Percentiles rank a stretch among this genome's conserved stretches.
phyloP scores from a whole-genome alignment of 1,139 yeast species.

The Geotrichum candidum region DNA sequence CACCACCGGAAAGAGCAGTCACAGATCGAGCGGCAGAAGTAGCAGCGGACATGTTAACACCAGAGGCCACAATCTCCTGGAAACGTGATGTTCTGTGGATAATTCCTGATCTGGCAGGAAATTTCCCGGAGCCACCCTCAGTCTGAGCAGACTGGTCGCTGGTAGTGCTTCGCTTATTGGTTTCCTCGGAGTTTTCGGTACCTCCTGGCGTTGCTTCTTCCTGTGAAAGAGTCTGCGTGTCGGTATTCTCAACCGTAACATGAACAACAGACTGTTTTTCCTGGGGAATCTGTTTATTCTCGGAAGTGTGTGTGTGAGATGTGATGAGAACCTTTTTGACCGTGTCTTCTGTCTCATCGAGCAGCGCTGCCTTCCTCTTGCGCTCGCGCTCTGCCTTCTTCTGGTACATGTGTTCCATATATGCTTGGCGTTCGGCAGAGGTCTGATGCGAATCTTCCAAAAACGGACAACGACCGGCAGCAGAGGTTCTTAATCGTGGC shows the following conservation, averaged over 20 bases:
- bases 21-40: slow-evolving; percentile 38
- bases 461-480: slow-evolving; percentile 61
- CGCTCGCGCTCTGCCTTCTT: slow-evolving; percentile 13
- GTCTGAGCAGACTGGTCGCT: slow-evolving; percentile 18
- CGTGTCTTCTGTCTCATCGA: slow-evolving; percentile 10
- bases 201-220: slow-evolving; percentile 1
- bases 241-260: not conserved
- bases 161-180: not conserved
- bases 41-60: slow-evolving; percentile 59
- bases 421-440: not conserved
- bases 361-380: slow-evolving; percentile 12
- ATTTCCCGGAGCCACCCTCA: not conserved
- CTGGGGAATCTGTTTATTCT: not conserved
- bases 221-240: not conserved
- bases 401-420: slow-evolving; percentile 12
- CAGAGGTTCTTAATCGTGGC: slow-evolving; percentile 38
- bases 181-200: not conserved
- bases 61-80: slow-evolving; percentile 74
- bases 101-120: not conserved
- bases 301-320: not conserved
- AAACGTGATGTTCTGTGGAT: slow-evolving; percentile 30
- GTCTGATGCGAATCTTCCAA: slow-evolving; percentile 3
- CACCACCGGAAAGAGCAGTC: slow-evolving; percentile 26
- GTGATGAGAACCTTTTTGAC: slow-evolving; percentile 9
- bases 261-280: not conserved